phyloP scores from a whole-genome alignment of 2,329 filamentous ascomycete genomes.

The Cladosporium sp. region DNA sequence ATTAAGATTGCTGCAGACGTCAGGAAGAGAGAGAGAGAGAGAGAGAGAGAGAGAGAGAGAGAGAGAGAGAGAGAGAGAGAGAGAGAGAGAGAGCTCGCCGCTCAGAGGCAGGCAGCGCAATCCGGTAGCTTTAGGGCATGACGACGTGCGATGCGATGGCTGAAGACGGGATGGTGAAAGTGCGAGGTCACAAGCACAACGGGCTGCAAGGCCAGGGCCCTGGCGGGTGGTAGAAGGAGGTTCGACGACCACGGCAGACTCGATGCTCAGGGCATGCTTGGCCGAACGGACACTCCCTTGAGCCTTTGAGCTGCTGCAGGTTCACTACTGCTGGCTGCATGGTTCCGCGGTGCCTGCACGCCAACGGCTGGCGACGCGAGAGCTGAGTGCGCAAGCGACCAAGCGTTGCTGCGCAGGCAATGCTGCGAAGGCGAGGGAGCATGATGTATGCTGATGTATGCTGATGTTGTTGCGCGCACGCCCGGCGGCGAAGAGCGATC shows the following conservation, averaged over 20 bases:
- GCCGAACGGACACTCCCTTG: slow-evolving; percentile 14
- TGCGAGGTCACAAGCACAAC: slow-evolving; percentile 20
- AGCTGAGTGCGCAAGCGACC: slow-evolving; percentile 4
- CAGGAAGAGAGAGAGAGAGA: too few relatives aligned
- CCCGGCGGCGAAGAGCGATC: slow-evolving; percentile 1
- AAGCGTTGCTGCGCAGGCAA: background rate
- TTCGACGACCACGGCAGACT: slow-evolving; percentile 9
- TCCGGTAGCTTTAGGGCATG: slow-evolving; percentile 6
- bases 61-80: too few relatives aligned
- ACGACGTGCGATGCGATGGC: slow-evolving; percentile 15
- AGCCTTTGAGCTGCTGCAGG: slow-evolving; percentile 19
- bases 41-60: too few relatives aligned
- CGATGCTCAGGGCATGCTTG: slow-evolving; percentile 18
- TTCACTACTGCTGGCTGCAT: slow-evolving; percentile 16
- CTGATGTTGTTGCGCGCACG: background rate
- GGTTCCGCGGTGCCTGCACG: slow-evolving; percentile 10
- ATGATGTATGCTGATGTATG: too few relatives aligned
- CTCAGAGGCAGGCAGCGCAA: background rate
- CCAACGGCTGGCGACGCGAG: slow-evolving; percentile 3
- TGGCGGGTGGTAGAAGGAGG: background rate
- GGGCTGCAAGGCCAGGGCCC: slow-evolving; percentile 15
- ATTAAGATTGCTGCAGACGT: background rate
- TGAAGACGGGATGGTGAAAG: slow-evolving; percentile 11
- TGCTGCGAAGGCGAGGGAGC: background rate
- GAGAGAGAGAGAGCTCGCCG: background rate